phyloP scores from a whole-genome alignment of 139 green algal genomes.

The Asterochloris sp. region DNA sequence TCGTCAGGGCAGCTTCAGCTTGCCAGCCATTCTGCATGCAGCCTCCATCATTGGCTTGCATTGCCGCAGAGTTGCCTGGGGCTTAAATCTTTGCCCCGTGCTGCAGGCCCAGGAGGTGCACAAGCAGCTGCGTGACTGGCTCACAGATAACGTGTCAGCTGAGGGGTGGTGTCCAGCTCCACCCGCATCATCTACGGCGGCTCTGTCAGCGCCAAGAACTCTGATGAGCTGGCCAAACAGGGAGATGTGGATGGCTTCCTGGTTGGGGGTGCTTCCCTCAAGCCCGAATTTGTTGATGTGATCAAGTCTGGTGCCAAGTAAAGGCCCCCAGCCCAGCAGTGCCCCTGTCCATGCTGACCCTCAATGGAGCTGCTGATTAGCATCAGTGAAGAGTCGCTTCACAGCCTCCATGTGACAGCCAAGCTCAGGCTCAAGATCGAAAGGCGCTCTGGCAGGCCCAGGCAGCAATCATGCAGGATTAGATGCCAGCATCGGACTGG shows the following conservation, averaged over 20 bases:
- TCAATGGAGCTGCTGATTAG: not conserved
- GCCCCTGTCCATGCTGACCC: not conserved
- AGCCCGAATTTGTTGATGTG: slow-evolving; percentile 84
- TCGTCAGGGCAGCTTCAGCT: not conserved
- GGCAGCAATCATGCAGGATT: not conserved
- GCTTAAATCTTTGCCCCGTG: not conserved
- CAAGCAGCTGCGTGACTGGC: slow-evolving; percentile 80
- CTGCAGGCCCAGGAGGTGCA: slow-evolving; percentile 73
- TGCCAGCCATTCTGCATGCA: not conserved
- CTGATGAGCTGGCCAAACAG: slow-evolving; percentile 26
- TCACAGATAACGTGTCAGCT: slow-evolving; percentile 62
- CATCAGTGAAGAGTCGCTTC: too few species aligned
- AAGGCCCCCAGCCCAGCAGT: not conserved
- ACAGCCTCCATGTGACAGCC: too few species aligned
- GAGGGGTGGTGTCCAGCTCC: slow-evolving; percentile 38
- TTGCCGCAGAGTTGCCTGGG: not conserved
- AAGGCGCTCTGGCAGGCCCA: not conserved
- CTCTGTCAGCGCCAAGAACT: slow-evolving; percentile 21
- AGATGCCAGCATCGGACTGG: not conserved
- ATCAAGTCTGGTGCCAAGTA: slow-evolving; percentile 51
- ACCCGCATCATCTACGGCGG: slow-evolving; percentile 81
- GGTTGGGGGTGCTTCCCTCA: slow-evolving; percentile 93
- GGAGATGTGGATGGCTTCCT: slow-evolving; percentile 97
- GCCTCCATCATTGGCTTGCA: not conserved
- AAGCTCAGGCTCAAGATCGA: not conserved